Evolutionary conservation across 192 early-diverging fungal genomes (phyloP).

Genomic region (Phycomyces blakesleeanus): DNA sequence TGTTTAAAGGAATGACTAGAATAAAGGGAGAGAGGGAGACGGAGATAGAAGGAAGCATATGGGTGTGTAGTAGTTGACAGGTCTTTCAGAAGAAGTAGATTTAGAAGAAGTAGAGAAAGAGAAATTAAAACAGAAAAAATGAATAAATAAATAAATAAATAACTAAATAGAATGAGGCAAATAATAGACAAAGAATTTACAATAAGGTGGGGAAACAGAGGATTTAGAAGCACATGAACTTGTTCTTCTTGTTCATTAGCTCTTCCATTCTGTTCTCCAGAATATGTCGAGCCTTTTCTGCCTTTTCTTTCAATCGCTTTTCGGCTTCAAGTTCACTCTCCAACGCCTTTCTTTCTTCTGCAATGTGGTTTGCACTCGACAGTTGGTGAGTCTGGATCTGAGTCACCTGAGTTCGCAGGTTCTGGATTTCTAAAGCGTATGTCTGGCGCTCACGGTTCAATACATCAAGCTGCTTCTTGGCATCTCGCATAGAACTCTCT

Average conservation of each 20-base stretch:
- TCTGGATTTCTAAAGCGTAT: slow-evolving; percentile 33
- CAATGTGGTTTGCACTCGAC: slow-evolving; percentile 7
- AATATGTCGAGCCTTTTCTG: slow-evolving; percentile 42
- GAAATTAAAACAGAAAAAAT: no score
- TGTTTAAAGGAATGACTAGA: no score
- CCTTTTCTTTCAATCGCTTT: slow-evolving; percentile 44
- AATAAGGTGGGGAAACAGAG: neutral
- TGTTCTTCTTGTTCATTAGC: slow-evolving; percentile 49
- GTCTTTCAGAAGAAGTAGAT: no score
- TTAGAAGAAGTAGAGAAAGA: no score
- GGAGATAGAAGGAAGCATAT: no score
- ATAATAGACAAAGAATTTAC: no score
- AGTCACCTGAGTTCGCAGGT: slow-evolving; percentile 34
- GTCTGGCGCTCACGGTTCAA: slow-evolving; percentile 36
- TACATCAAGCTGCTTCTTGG: slow-evolving; percentile 34
- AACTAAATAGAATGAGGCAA: no score
- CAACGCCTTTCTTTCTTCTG: slow-evolving; percentile 35
- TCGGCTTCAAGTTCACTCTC: slow-evolving; percentile 41
- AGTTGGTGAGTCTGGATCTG: slow-evolving; percentile 32
- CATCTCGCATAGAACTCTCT: slow-evolving; percentile 37
- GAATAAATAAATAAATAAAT: no score
- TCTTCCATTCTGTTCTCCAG: slow-evolving; percentile 54
- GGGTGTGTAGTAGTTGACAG: no score
- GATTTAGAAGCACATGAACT: slow-evolving; percentile 55
- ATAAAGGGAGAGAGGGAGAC: no score